Conservation (phyloP, 805 yeast genomes). For the Candida ulmi region DNA sequence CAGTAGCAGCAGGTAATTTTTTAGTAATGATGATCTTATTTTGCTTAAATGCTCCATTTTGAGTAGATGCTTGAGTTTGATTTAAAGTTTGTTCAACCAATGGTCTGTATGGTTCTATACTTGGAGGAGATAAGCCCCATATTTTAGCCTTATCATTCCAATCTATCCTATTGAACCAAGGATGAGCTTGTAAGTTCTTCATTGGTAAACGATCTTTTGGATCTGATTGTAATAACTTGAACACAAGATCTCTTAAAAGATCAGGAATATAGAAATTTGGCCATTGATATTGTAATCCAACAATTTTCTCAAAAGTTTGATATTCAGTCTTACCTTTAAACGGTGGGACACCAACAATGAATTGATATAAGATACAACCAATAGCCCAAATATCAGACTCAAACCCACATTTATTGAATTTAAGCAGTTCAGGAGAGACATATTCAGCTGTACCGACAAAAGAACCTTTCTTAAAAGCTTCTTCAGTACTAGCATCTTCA, state of each 20-base stretch:
- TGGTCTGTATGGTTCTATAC: slow-evolving; percentile 58
- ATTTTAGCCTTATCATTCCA: slow-evolving; percentile 62
- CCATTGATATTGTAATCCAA: slow-evolving; percentile 66
- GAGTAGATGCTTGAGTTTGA: slow-evolving; percentile 1
- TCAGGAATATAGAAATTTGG: slow-evolving; percentile 61
- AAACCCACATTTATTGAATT: slow-evolving; percentile 74
- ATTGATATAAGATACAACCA: slow-evolving; percentile 91
- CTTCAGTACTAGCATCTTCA: slow-evolving; percentile 30
- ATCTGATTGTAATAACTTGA: slow-evolving; percentile 60
- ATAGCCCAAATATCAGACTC: slow-evolving; percentile 97
- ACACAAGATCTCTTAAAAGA: slow-evolving; percentile 58
- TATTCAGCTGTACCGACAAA: slow-evolving; percentile 98
- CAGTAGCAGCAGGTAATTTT: slow-evolving; percentile 18
- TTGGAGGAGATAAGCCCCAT: slow-evolving; percentile 69
- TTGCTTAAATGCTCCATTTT: slow-evolving; percentile 7
- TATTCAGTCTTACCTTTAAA: slow-evolving; percentile 81
- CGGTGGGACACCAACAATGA: slow-evolving; percentile 89
- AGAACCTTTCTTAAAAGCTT: slow-evolving; percentile 37
- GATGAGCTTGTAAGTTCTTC: slow-evolving; percentile 53
- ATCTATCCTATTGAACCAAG: slow-evolving; percentile 62
- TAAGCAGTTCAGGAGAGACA: slow-evolving; percentile 88
- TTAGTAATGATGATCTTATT: slow-evolving; percentile 12
- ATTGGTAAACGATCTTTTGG: slow-evolving; percentile 63
- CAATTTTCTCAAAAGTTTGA: slow-evolving; percentile 78
- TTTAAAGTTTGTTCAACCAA: slow-evolving; percentile 24